phyloP scores from a whole-genome alignment of 2,329 filamentous ascomycete species.

The Neophaeococcomyces mojaviensis region DNA sequence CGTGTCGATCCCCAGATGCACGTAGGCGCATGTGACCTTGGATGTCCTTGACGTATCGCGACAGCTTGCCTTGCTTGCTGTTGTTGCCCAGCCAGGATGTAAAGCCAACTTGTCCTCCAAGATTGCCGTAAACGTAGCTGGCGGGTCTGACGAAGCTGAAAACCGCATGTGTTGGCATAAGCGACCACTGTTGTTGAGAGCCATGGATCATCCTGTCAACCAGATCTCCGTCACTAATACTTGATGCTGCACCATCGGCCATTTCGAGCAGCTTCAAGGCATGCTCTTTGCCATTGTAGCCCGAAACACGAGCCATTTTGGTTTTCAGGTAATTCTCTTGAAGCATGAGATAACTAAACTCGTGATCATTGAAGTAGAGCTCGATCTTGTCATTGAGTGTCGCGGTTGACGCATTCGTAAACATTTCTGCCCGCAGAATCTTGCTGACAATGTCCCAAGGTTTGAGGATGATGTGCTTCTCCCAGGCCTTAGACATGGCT shows the following conservation, averaged over 20 bases:
- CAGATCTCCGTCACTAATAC: conserved; percentile 93
- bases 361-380: conserved; percentile 98
- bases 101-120: conserved; percentile 65
- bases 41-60: conserved; percentile 80
- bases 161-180: conserved; percentile 93
- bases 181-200: conserved; percentile 92
- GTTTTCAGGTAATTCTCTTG: conserved; percentile 95
- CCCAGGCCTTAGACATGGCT: conserved; percentile 94
- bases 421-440: conserved; percentile 81
- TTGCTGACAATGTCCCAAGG: conserved; percentile 97
- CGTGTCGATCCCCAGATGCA: conserved; percentile 82
- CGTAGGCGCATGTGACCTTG: conserved; percentile 94
- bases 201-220: conserved; percentile 98
- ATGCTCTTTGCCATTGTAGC: conserved; percentile 59
- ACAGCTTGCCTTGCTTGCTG: conserved; percentile 72
- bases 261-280: conserved; percentile 79
- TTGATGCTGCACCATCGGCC: conserved; percentile 79
- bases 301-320: conserved; percentile 59
- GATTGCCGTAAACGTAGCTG: conserved; percentile 74
- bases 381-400: conserved; percentile 97
- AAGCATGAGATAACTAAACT: conserved; percentile 95
- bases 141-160: conserved; percentile 92
- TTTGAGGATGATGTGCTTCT: conserved; percentile 93
- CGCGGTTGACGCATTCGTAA: conserved; percentile 71
- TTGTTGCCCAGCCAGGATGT: conserved; percentile 93